phyloP scores from a whole-genome alignment of 1,139 yeast genomes.

The Geotrichum aggregatum region DNA sequence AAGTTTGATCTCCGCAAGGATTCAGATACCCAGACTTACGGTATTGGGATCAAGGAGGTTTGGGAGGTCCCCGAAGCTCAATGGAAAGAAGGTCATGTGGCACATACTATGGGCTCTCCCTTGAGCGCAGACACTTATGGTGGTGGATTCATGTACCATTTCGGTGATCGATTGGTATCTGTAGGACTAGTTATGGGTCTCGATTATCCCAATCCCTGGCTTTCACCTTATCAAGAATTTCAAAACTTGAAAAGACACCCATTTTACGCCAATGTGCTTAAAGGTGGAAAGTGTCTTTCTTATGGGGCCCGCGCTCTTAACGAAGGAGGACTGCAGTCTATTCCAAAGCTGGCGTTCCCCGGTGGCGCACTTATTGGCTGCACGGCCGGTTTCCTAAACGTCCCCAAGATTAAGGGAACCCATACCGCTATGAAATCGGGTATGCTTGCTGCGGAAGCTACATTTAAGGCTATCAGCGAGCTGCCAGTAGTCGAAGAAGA shows the following conservation, averaged over 20 bases:
- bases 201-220: constrained; percentile 89
- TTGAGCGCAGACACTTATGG: constrained; percentile 71
- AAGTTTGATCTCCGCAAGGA: constrained; percentile 64
- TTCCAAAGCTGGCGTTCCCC: constrained; percentile 85
- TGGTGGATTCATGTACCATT: constrained; percentile 96
- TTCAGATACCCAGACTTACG: constrained; percentile 81
- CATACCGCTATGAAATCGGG: constrained; percentile 97
- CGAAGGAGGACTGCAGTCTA: constrained; percentile 92
- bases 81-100: constrained; percentile 75
- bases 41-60: constrained; percentile 90
- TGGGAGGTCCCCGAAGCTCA: constrained; percentile 93
- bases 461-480: constrained; percentile 52
- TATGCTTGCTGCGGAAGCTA: constrained; percentile 85
- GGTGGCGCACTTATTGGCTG: constrained; percentile 96
- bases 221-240: constrained; percentile 93
- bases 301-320: constrained; percentile 94
- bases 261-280: constrained; percentile 64
- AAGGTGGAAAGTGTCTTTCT: constrained; percentile 87
- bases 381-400: constrained; percentile 93
- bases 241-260: constrained; percentile 93
- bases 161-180: constrained; percentile 85
- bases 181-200: constrained; percentile 89
- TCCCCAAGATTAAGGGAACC: constrained; percentile 96
- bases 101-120: constrained; percentile 91
- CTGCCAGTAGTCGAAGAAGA: constrained; percentile 43